A percentile compares a stretch with the other conserved stretches of the same genome.
phyloP scores from a whole-genome alignment of 768 basidiomycete genomes.

The Cantharellus anzutake region DNA sequence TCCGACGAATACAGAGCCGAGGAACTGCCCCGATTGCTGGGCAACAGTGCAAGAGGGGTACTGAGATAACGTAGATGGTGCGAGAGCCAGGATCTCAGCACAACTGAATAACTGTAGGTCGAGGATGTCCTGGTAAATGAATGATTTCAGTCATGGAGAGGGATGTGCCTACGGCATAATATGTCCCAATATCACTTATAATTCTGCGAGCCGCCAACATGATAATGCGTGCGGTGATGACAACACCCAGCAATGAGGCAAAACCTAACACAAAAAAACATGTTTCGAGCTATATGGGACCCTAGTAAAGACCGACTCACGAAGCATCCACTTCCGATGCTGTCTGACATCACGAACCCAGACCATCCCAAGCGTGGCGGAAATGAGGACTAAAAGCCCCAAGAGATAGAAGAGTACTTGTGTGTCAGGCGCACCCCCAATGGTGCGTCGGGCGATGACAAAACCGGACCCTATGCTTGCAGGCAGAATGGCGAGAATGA shows the following conservation, averaged over 20 bases:
- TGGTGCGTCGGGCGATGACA: constrained; percentile 4
- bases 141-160: too few species aligned
- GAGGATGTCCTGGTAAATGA: too few species aligned
- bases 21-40: background rate
- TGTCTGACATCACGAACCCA: constrained; percentile 2
- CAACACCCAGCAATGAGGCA: too few species aligned
- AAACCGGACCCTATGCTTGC: background rate
- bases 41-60: background rate
- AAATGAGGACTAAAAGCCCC: background rate
- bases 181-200: too few species aligned
- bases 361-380: background rate
- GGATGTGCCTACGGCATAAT: too few species aligned
- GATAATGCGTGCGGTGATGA: too few species aligned
- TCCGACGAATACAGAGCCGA: background rate
- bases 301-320: background rate
- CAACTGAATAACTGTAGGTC: too few species aligned
- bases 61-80: too few species aligned
- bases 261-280: too few species aligned
- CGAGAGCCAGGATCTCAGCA: too few species aligned
- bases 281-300: too few species aligned
- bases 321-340: constrained; percentile 7
- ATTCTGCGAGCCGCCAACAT: too few species aligned
- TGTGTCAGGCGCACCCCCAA: constrained; percentile 1
- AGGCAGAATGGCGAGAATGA: background rate
- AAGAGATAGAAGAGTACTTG: constrained; percentile 2